These are phyloP conservation scores for Paragyromitra xinjiangensis DNA, from an alignment of 495 filamentous ascomycete species.

Conservation along the genomic window DNA sequence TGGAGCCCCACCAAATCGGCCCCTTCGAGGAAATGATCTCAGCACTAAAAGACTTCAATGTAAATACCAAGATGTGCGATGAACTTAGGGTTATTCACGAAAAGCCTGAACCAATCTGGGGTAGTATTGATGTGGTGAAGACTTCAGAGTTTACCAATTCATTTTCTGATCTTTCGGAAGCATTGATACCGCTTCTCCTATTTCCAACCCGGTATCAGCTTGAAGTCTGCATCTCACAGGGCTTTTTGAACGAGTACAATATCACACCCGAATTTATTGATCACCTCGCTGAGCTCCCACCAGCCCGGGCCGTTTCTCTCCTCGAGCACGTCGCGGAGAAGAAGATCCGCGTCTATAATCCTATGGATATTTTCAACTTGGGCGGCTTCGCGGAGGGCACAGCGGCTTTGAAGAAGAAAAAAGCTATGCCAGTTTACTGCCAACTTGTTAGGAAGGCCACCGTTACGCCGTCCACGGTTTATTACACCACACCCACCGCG, in stretches of 20 bases:
- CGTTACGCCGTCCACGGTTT: conserved; percentile 83
- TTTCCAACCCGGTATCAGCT: conserved; percentile 88
- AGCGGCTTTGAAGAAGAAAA: conserved; percentile 60
- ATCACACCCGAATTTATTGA: conserved; percentile 72
- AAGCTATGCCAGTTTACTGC: conserved; percentile 72
- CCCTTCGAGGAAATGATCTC: conserved; percentile 62
- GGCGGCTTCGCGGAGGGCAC: conserved; percentile 56
- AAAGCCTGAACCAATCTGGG: conserved; percentile 63
- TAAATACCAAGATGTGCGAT: conserved; percentile 58
- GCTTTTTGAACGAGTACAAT: conserved; percentile 79
- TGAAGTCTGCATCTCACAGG: conserved; percentile 86
- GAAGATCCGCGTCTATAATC: conserved; percentile 70
- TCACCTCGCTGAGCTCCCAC: conserved; percentile 65
- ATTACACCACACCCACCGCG: conserved; percentile 76
- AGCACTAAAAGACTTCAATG: conserved; percentile 78
- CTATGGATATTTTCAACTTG: conserved; percentile 76
- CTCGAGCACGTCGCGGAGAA: conserved; percentile 71
- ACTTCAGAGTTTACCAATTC: conserved; percentile 31
- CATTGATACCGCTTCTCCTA: conserved; percentile 63
- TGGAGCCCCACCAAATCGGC: conserved; percentile 41
- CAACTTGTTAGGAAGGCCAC: conserved; percentile 76
- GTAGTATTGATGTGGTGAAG: conserved; percentile 63
- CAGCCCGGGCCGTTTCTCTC: conserved; percentile 64
- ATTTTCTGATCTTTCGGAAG: conserved; percentile 57
- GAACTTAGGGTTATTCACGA: conserved; percentile 14